phyloP scores from a whole-genome alignment of 495 filamentous ascomycete genomes.

The Evernia prunastri region DNA sequence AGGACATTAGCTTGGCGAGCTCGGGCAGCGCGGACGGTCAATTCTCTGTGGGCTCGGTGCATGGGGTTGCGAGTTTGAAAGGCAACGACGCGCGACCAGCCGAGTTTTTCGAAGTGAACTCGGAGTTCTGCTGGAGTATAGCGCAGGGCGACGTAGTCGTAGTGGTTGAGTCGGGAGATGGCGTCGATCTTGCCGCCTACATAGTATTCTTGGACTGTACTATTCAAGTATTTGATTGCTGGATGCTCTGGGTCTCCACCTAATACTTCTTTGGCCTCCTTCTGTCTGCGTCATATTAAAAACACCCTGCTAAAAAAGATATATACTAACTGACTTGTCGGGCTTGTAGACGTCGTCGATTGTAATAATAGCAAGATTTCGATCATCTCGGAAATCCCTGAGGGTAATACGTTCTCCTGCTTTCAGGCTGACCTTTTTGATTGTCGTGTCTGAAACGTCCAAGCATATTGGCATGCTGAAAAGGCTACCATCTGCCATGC shows the following conservation, averaged over 20 bases:
- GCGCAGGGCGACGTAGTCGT: constrained; percentile 95
- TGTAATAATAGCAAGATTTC: constrained; percentile 90
- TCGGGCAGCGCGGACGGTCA: constrained; percentile 94
- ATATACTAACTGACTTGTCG: constrained; percentile 66
- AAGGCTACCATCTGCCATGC: constrained; percentile 81
- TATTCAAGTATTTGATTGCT: constrained; percentile 80
- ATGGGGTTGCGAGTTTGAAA: constrained; percentile 98
- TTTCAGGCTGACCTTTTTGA: constrained; percentile 67
- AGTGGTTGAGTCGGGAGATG: constrained; percentile 90
- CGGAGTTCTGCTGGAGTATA: constrained; percentile 95
- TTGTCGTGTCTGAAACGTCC: constrained; percentile 66
- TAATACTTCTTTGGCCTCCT: constrained; percentile 90
- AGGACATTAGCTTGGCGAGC: constrained; percentile 95
- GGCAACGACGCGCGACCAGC: constrained; percentile 92
- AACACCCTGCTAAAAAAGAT: constrained; percentile 21
- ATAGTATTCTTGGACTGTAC: constrained; percentile 76
- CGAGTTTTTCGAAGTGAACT: constrained; percentile 96
- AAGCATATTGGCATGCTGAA: constrained; percentile 97
- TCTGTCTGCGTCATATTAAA: constrained; percentile 51
- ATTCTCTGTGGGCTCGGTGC: constrained; percentile 95
- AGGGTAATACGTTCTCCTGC: constrained; percentile 75
- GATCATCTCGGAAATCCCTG: constrained; percentile 92
- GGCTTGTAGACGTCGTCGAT: constrained; percentile 95
- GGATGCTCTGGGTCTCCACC: constrained; percentile 92
- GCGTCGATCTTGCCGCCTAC: constrained; percentile 93